phyloP scores from a whole-genome alignment of 331 rosid genomes.

The Rhamnella rubrinervis region DNA sequence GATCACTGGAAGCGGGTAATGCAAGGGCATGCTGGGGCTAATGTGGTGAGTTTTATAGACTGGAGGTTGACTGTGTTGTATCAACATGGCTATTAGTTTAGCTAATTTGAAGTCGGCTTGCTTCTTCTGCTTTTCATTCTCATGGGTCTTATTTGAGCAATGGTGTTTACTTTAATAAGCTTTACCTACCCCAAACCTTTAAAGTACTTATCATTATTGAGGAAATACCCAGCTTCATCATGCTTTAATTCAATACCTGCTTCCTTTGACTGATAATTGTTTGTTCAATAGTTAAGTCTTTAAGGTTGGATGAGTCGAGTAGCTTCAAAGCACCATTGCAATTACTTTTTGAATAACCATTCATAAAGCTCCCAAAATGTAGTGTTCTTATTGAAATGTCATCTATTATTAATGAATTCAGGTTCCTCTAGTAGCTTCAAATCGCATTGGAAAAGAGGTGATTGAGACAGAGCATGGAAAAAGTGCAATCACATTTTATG shows the following conservation, averaged over 20 bases:
- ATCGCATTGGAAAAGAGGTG: slow-evolving; percentile 83
- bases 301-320: not conserved
- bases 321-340: not conserved
- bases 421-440: slow-evolving; percentile 96
- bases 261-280: not conserved
- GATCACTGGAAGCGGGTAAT: slow-evolving; percentile 95
- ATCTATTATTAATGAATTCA: slow-evolving; percentile 38
- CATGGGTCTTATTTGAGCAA: slow-evolving; percentile 1
- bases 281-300: not conserved
- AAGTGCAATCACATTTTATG: slow-evolving; percentile 77
- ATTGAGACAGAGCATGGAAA: slow-evolving; percentile 87
- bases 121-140: not conserved
- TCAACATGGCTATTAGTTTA: not conserved
- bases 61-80: not conserved
- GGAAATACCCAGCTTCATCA: no score
- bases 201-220: not conserved
- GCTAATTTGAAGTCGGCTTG: not conserved
- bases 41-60: slow-evolving; percentile 51
- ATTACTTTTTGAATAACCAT: not conserved
- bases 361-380: not conserved
- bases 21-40: slow-evolving; percentile 99
- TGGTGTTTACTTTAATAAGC: not conserved
- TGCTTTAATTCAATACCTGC: not conserved
- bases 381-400: not conserved
- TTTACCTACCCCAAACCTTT: not conserved